These are phyloP conservation scores for Plasmodium sp. DNA, from an alignment of 169 alveolate species.

Conservation along the genomic window DNA sequence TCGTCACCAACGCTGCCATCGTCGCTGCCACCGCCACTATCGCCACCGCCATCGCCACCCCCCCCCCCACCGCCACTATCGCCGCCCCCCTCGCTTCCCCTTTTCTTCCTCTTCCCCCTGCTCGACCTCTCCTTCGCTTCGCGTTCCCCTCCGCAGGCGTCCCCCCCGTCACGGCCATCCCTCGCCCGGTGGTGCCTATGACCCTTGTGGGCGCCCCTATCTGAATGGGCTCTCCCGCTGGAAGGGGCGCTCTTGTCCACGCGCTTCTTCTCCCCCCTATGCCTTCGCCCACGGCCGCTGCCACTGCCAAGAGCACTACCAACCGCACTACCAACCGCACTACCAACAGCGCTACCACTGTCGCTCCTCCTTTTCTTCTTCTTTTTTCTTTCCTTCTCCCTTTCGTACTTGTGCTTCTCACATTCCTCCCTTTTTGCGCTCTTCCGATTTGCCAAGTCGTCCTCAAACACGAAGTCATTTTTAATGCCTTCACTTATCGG, in stretches of 20 bases:
- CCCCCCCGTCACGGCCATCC: neutral
- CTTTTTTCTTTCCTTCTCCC: neutral
- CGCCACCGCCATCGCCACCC: no score
- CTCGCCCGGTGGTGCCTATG: neutral
- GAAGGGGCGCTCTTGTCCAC: neutral
- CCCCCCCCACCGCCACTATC: neutral
- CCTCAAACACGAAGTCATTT: conserved; percentile 37
- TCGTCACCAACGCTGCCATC: neutral
- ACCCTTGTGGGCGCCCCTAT: neutral
- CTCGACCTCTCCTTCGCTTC: neutral
- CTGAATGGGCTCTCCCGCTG: neutral
- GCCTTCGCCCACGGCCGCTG: neutral
- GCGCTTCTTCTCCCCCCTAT: neutral
- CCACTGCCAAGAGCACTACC: neutral
- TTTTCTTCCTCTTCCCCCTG: conserved; percentile 15
- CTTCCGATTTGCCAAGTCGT: conserved; percentile 13
- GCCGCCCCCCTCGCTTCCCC: neutral
- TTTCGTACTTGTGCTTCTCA: neutral
- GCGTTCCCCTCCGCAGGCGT: neutral
- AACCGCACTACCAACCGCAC: neutral
- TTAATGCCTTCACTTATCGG: conserved; percentile 1
- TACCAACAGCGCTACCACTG: neutral
- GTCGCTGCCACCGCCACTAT: neutral
- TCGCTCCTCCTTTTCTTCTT: neutral
- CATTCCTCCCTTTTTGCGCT: conserved; percentile 16